A percentile compares a stretch with the other conserved stretches of the same genome.
phyloP scores from a whole-genome alignment of 1,139 yeast species.

The Debaryomyces sp. region DNA sequence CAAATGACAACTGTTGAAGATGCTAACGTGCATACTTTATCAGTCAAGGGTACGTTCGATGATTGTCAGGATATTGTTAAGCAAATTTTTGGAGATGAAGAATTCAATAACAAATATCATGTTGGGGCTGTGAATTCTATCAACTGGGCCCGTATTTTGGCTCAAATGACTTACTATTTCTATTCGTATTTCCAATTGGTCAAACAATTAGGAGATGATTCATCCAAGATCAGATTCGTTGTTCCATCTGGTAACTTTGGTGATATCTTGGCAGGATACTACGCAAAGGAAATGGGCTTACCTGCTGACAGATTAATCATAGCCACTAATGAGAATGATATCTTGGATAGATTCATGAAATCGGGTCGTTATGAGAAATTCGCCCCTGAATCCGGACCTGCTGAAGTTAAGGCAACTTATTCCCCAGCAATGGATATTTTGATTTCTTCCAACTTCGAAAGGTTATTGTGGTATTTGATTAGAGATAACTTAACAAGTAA shows the following conservation, averaged over 20 bases:
- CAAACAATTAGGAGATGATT: conserved; percentile 39
- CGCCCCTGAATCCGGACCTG: conserved; percentile 43
- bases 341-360: conserved; percentile 87
- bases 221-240: conserved; percentile 68
- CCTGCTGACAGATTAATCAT: conserved; percentile 85
- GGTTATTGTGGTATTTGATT: conserved; percentile 92
- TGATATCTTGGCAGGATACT: conserved; percentile 95
- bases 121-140: conserved; percentile 98
- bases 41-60: conserved; percentile 95
- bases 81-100: conserved; percentile 85
- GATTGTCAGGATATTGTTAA: conserved; percentile 98
- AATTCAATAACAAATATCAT: conserved; percentile 85
- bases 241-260: conserved; percentile 99
- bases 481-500: conserved; percentile 62
- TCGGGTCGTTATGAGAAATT: conserved; percentile 80
- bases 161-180: conserved; percentile 96
- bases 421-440: conserved; percentile 99
- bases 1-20: conserved; percentile 99
- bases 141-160: conserved; percentile 98
- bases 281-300: conserved; percentile 92
- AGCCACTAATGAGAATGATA: conserved; percentile 95
- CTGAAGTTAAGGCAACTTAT: conserved; percentile 80
- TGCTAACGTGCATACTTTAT: conserved; percentile 87
- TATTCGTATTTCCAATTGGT: conserved; percentile 81
- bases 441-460: conserved; percentile 93